Evolutionary conservation across 768 basidiomycete genomes (phyloP), one percentile per base, ranked within the genome.

Genomic region (Russula sp.): DNA sequence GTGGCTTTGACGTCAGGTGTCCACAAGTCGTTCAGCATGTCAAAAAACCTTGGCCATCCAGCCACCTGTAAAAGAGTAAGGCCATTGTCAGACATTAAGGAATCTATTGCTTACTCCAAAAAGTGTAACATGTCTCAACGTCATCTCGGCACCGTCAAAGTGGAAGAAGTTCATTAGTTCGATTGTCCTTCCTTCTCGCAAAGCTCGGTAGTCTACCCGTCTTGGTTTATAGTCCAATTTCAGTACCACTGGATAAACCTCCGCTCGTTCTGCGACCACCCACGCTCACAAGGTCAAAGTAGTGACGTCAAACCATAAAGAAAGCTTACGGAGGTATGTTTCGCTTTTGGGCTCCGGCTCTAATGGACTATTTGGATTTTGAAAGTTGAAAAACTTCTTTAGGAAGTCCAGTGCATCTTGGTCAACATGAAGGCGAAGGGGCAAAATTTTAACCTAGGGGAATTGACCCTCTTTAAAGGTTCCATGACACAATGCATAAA

Each of bases 131-230:
- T 97, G 94, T 59, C 97, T 81, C 56, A 99, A 73, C 0, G 94
- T 97, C 93, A 99, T 98, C 73, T 98, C 97, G 4, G 96, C 90
- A 0, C 93, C 95, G 68, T 98, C 97, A 66, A 98, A 99, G 74
- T 98, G 95, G 86, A 99, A 99, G 73, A 99, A 98, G 71, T 99
- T 99, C 96, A 99, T 98, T 49, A 99, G 75, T 70, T 99, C 97
- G 63, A 96, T 96, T 0, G 93, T 94, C 73, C 81, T 84, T 14
- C 97, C 97, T 63, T 94, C 88, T 42, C 86, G 82, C 60, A 99
- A 76, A 9, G 95, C 97, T 64, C 84, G 77, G 72, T 98, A 97
- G 72, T 98, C 93, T 20, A 99, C 95, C 7, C 95, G 85, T 50
- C 98, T 90, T 56, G 97, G 97, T 71, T 99, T 99, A 74, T 98